phyloP scores from a whole-genome alignment of 768 basidiomycete genomes.

The Rhizopogon vinicolor region DNA sequence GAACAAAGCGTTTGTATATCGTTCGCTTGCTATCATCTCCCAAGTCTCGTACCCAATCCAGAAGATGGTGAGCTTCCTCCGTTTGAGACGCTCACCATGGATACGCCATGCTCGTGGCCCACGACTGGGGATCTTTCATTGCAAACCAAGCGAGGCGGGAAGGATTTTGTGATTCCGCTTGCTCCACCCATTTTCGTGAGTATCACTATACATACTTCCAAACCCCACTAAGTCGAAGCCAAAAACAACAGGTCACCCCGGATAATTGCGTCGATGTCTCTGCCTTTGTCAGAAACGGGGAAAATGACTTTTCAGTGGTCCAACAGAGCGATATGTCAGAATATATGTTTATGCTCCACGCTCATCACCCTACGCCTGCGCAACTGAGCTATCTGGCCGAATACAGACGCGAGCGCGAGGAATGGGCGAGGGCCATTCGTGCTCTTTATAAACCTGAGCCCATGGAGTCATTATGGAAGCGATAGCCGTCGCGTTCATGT shows the following conservation, averaged over 20 bases:
- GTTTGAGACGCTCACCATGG: slow-evolving; percentile 16
- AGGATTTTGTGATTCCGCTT: slow-evolving; percentile 12
- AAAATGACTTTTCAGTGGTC: slow-evolving; percentile 38
- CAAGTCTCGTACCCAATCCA: slow-evolving; percentile 14
- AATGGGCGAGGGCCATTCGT: slow-evolving; percentile 16
- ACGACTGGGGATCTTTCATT: slow-evolving; percentile 17
- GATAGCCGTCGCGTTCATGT: background rate
- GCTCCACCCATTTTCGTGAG: slow-evolving; percentile 29
- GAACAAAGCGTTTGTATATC: slow-evolving; percentile 37
- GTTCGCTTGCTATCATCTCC: slow-evolving; percentile 38
- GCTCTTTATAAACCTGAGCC: slow-evolving; percentile 9
- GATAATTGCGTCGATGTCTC: slow-evolving; percentile 51
- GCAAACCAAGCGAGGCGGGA: slow-evolving; percentile 4
- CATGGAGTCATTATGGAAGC: background rate
- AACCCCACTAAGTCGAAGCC: background rate
- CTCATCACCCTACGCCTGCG: slow-evolving; percentile 42
- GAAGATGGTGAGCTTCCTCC: slow-evolving; percentile 11
- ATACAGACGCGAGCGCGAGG: slow-evolving; percentile 10
- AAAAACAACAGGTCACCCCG: slow-evolving; percentile 34
- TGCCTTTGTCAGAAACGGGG: slow-evolving; percentile 34
- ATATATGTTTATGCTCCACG: slow-evolving; percentile 42
- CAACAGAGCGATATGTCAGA: slow-evolving; percentile 41
- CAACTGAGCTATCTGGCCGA: slow-evolving; percentile 32
- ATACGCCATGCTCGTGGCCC: slow-evolving; percentile 41
- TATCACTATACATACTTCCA: slow-evolving; percentile 21